Percentiles rank a stretch among this genome's conserved stretches.
phyloP scores from a whole-genome alignment of 345 rosid genomes.

The Euclidium syriacum region DNA sequence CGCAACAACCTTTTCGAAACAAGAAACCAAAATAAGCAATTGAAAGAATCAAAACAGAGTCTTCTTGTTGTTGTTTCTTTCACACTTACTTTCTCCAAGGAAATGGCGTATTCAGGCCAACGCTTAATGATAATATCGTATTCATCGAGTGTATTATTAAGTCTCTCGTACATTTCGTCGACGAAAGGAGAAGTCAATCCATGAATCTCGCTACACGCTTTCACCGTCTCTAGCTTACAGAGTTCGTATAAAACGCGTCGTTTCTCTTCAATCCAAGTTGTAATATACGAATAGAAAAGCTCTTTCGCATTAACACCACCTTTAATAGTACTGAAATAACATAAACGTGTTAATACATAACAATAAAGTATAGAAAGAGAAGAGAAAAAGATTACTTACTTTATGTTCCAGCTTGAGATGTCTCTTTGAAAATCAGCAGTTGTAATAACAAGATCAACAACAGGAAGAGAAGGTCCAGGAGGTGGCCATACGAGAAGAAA shows the following conservation, averaged over 20 bases:
- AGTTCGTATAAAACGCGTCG: conserved; percentile 62
- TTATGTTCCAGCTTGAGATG: conserved; percentile 68
- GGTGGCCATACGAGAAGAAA: conserved; percentile 86
- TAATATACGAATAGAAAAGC: conserved; percentile 73
- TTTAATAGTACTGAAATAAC: conserved; percentile 57
- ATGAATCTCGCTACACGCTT: conserved; percentile 65
- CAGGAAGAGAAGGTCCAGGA: conserved; percentile 77
- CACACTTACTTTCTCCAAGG: conserved; percentile 78
- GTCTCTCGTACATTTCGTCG: conserved; percentile 80
- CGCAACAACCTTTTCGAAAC: conserved; percentile 80
- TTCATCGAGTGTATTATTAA: conserved; percentile 57
- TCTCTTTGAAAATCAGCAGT: conserved; percentile 94
- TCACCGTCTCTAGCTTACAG: conserved; percentile 89
- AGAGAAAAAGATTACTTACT: conserved; percentile 37
- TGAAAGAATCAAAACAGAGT: neutral
- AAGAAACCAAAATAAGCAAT: too few relatives aligned
- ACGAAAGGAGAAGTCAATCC: conserved; percentile 86
- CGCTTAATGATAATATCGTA: conserved; percentile 74
- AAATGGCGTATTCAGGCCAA: conserved; percentile 80
- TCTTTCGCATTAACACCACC: conserved; percentile 92
- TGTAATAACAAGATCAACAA: conserved; percentile 80
- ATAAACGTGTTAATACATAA: conserved; percentile 10
- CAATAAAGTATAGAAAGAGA: neutral
- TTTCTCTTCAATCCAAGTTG: conserved; percentile 81
- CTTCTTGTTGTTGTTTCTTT: neutral